Conservation (phyloP, 768 basidiomycete species). For the Lactifluus piperatus region DNA sequence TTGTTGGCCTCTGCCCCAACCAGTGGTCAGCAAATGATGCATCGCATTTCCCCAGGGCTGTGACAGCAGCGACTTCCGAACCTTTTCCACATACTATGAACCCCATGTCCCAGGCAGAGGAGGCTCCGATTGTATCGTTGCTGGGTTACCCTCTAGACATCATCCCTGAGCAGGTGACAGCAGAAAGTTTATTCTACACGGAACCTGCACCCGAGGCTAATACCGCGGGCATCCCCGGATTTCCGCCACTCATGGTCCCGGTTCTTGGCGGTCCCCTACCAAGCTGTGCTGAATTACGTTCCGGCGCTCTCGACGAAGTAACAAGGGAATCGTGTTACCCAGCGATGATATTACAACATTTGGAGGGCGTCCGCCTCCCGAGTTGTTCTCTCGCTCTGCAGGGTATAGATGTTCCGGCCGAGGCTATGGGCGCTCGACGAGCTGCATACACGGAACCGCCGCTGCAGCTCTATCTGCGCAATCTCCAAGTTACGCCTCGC, state of each 20-base stretch:
- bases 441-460: no score
- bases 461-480: no score
- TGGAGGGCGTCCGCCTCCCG: no score
- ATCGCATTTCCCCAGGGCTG: not conserved
- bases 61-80: not conserved
- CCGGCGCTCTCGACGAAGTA: no score
- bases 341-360: no score
- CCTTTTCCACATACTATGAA: not conserved
- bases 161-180: not conserved
- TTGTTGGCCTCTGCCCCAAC: not conserved
- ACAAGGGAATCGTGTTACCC: no score
- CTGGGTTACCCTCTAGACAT: not conserved
- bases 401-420: no score
- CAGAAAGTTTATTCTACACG: not conserved
- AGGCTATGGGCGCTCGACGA: no score
- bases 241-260: not conserved
- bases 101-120: not conserved
- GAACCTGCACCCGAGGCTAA: not conserved
- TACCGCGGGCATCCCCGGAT: not conserved
- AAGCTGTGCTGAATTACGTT: no score
- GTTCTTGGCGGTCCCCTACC: not conserved
- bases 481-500: no score
- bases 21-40: not conserved
- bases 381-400: no score
- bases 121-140: not conserved